Base-by-base conservation (phyloP, 2,329 filamentous ascomycete species). In the Sporothrix curviconia region DNA sequence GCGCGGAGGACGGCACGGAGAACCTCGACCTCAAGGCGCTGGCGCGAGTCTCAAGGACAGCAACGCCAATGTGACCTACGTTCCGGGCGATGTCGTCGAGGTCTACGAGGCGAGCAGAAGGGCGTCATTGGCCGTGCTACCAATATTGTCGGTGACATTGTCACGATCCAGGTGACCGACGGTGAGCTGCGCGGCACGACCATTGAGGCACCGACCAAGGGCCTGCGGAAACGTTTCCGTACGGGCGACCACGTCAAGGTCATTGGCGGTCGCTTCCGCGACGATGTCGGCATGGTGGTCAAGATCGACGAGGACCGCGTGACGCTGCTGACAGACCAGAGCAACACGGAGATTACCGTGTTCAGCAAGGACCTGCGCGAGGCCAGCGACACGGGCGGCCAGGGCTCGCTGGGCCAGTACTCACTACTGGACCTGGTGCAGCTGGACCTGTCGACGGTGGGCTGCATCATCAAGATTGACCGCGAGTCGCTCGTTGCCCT, bases 221-320 rank as follows among this genome's bases (percentile, higher is more conserved):
- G 90, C 44, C 79, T 99, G 25, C 89, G 94, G 58, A 99, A 99
- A 74, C 83, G 90, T 30, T 99, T 99, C 80, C 85, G 82, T 63
- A 82, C 92, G 61, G 94, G 94, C 77, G 94, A 99, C 67, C 94
- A 99, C 68, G 94, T 99, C 76, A 97, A 97, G 76, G 94, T 99
- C 64, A 95, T 96, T 69, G 92, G 94, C 56, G 92, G 92, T 74
- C 88, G 90, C 65, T 97, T 92, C 71, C 85, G 89, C 56, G 94
- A 96, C 65, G 94, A 99, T 73, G 88, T 97, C 44, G 94, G 94
- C 72, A 95, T 96, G 83, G 92, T 99, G 53, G 91, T 97, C 63
- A 90, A 90, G 70, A 94, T 96, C 64, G 87, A 84, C 50, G 90
- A 95, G 60, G 94, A 99, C 69, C 86, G 89, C 39, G 91, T 99